These are phyloP conservation scores for Ensete ventricosum DNA, from an alignment of 176 grass and related monocot genomes.

Conservation along the genomic window DNA sequence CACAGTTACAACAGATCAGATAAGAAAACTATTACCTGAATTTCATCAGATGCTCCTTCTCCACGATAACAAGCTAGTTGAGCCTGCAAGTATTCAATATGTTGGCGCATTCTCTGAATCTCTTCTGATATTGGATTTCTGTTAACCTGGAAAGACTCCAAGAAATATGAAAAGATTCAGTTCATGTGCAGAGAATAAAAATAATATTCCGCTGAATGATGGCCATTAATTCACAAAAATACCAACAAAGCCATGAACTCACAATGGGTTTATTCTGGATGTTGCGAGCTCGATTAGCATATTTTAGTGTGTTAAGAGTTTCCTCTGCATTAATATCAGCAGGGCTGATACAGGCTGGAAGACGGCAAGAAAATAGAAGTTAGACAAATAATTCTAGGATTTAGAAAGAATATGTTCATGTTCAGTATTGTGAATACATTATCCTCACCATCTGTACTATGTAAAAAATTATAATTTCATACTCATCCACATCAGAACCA, in stretches of 20 bases:
- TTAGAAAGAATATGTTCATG: neutral
- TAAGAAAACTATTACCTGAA: constrained; percentile 43
- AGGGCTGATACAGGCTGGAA: constrained; percentile 94
- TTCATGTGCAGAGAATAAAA: neutral
- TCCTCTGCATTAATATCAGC: constrained; percentile 99
- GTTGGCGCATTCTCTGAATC: constrained; percentile 96
- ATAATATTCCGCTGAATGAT: neutral
- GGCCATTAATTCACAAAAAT: neutral
- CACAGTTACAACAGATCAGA: neutral
- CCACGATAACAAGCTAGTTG: constrained; percentile 73
- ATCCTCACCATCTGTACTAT: neutral
- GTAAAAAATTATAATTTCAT: neutral
- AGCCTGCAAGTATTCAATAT: constrained; percentile 83
- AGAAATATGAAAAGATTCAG: neutral
- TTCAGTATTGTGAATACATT: neutral
- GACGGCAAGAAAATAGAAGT: constrained; percentile 20
- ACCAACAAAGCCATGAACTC: constrained; percentile 19
- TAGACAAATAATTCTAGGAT: neutral
- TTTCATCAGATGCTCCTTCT: constrained; percentile 58
- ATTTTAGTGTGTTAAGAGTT: constrained; percentile 97
- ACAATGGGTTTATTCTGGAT: constrained; percentile 97
- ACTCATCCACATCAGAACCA: neutral
- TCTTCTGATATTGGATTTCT: constrained; percentile 98
- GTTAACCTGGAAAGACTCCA: constrained; percentile 54
- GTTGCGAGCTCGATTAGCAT: constrained; percentile 98